Conservation (phyloP, 805 yeast species). For the Wickerhamomyces sydowiorum region DNA sequence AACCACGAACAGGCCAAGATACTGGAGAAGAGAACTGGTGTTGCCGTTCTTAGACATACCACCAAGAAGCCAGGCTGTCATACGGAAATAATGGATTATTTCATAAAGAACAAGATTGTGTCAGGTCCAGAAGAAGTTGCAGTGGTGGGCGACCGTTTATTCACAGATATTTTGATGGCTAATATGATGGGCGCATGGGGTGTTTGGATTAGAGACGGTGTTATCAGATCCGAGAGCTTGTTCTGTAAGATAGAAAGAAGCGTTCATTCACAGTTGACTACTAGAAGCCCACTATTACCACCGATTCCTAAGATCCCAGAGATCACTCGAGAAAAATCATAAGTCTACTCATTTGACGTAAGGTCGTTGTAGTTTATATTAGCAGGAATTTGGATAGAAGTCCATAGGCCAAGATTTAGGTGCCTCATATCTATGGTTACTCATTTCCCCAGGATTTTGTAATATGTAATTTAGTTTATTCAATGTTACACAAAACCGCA, state of each 20-base stretch:
- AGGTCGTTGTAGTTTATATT: too few relatives aligned
- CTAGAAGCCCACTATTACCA: constrained; percentile 1
- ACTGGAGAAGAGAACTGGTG: constrained; percentile 62
- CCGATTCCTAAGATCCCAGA: constrained; percentile 1
- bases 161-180: constrained; percentile 92
- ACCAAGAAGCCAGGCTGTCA: constrained; percentile 83
- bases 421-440: too few relatives aligned
- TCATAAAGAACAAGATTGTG: constrained; percentile 38
- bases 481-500: neutral
- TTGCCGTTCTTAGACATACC: constrained; percentile 61
- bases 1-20: constrained; percentile 51
- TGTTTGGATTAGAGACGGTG: constrained; percentile 82
- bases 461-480: too few relatives aligned
- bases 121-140: constrained; percentile 58
- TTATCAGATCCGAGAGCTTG: constrained; percentile 42
- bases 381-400: too few relatives aligned
- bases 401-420: too few relatives aligned
- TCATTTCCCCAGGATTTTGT: too few relatives aligned
- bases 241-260: constrained; percentile 50
- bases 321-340: neutral
- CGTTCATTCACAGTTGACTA: constrained; percentile 10
- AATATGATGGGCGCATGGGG: constrained; percentile 86
- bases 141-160: constrained; percentile 83
- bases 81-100: constrained; percentile 58
- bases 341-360: too few relatives aligned